Percentiles rank a stretch among this genome's conserved stretches.
These are phyloP conservation scores for Croton setiger DNA, from an alignment of 441 rosid genomes.

Conservation along the genomic window DNA sequence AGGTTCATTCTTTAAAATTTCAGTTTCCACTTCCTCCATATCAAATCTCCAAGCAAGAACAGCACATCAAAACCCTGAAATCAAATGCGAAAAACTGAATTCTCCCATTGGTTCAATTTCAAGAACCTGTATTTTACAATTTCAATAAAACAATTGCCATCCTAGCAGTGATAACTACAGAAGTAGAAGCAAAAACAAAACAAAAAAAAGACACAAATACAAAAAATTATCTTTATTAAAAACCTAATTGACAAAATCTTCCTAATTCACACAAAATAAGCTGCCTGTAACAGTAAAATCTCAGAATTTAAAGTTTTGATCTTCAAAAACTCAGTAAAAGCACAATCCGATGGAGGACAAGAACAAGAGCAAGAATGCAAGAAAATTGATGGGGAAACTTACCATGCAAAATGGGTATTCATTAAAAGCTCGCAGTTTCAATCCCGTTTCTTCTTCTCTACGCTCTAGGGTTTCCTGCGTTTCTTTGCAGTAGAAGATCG, in stretches of 20 bases:
- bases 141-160: neutral
- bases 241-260: neutral
- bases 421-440: neutral
- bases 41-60: constrained; percentile 7
- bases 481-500: neutral
- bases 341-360: neutral
- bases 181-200: neutral
- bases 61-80: neutral
- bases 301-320: neutral
- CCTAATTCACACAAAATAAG: neutral
- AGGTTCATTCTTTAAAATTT: constrained; percentile 9
- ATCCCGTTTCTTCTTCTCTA: neutral
- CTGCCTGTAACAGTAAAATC: neutral
- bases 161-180: neutral
- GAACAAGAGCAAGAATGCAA: neutral
- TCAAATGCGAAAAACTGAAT: neutral
- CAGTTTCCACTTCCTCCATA: constrained; percentile 18
- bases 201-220: neutral
- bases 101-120: neutral
- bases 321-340: neutral
- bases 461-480: constrained; percentile 3
- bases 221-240: neutral
- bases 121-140: neutral
- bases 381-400: neutral
- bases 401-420: neutral